A percentile compares a stretch with the other conserved stretches of the same genome.
These are phyloP conservation scores for Microcos paniculata DNA, from an alignment of 345 rosid species.

Conservation along the genomic window DNA sequence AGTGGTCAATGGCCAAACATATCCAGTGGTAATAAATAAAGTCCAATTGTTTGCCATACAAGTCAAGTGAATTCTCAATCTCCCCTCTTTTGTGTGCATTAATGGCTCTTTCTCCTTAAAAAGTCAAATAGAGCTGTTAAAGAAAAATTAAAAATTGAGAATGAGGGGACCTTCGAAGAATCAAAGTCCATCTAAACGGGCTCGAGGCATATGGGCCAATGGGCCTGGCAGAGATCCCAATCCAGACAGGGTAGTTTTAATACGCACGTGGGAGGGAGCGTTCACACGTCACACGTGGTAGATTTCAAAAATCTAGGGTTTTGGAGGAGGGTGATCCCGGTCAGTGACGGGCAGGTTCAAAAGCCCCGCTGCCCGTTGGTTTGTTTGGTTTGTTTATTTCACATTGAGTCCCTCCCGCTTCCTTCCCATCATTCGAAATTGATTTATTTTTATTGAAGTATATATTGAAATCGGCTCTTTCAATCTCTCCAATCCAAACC, in stretches of 20 bases:
- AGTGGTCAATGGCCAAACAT: too few species aligned
- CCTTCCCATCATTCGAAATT: constrained; percentile 58
- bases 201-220: not conserved
- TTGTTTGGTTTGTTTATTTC: not conserved
- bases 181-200: not conserved
- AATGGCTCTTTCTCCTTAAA: too few species aligned
- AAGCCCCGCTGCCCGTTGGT: constrained; percentile 20
- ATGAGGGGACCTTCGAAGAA: not conserved
- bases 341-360: constrained; percentile 27
- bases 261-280: constrained; percentile 3
- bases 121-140: too few species aligned
- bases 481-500: not conserved
- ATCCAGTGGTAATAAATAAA: too few species aligned
- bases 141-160: too few species aligned
- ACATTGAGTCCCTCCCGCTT: constrained; percentile 56
- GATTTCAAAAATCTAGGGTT: constrained; percentile 46
- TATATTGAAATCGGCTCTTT: not conserved
- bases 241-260: not conserved
- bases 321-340: constrained; percentile 21
- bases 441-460: not conserved
- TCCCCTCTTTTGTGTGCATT: too few species aligned
- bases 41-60: too few species aligned
- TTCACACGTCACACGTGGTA: constrained; percentile 31
- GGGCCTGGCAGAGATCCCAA: too few species aligned
- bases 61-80: too few species aligned